phyloP scores from a whole-genome alignment of 345 rosid genomes.

The Raphanus raphanistrum region DNA sequence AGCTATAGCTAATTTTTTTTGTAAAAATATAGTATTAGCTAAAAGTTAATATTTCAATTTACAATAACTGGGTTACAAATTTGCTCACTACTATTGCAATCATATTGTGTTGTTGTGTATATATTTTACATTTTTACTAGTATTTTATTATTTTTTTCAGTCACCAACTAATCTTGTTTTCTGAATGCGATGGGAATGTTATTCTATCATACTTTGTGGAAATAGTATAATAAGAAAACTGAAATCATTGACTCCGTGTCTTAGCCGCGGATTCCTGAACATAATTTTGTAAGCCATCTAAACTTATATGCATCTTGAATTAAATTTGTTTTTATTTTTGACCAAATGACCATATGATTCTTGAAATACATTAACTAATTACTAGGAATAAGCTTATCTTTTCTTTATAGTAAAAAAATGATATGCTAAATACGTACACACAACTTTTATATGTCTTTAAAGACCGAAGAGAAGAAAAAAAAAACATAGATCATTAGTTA shows the following conservation, averaged over 20 bases:
- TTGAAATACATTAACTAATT: background rate
- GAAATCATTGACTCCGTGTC: slow-evolving; percentile 24
- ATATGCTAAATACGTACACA: slow-evolving; percentile 15
- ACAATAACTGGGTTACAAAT: background rate
- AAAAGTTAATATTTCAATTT: background rate
- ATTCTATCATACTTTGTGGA: background rate
- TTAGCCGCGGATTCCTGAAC: slow-evolving; percentile 14
- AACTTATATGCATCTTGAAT: background rate
- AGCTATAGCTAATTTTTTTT: background rate
- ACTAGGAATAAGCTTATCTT: background rate
- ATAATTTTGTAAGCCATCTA: background rate
- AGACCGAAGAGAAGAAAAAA: background rate
- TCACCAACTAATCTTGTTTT: slow-evolving; percentile 9
- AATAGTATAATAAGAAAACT: background rate
- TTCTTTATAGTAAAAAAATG: background rate
- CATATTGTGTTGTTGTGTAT: background rate
- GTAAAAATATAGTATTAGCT: background rate
- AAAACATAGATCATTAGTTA: slow-evolving; percentile 7
- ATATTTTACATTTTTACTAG: background rate
- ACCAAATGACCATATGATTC: no score
- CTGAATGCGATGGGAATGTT: background rate
- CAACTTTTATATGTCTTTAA: slow-evolving; percentile 13
- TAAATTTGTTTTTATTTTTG: no score
- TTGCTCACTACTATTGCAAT: background rate
- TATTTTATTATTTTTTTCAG: background rate